phyloP scores from a whole-genome alignment of 306 rosid species.

The Erythrophleum fordii region DNA sequence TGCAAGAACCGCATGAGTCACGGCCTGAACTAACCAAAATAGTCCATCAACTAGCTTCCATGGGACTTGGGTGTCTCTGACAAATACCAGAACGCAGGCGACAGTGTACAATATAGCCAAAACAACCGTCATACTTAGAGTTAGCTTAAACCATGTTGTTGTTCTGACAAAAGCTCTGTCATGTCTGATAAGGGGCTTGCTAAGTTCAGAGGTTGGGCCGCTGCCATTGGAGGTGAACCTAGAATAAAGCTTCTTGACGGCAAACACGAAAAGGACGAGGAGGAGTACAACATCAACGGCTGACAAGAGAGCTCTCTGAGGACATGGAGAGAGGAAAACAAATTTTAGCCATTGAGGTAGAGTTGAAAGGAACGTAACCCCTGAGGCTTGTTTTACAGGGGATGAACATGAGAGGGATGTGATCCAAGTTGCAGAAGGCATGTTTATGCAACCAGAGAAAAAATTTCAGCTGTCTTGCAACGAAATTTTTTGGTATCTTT shows the following conservation, averaged over 20 bases:
- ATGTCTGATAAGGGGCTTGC: slow-evolving; percentile 56
- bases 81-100: slow-evolving; percentile 52
- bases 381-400: slow-evolving; percentile 43
- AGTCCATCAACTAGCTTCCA: slow-evolving; percentile 69
- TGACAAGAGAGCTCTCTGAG: slow-evolving; percentile 78
- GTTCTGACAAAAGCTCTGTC: slow-evolving; percentile 43
- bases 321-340: slow-evolving; percentile 81
- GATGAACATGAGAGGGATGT: slow-evolving; percentile 64
- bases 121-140: slow-evolving; percentile 51
- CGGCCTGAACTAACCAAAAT: slow-evolving; percentile 75
- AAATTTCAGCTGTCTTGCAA: neutral
- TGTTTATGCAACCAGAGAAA: slow-evolving; percentile 29
- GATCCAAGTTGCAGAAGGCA: slow-evolving; percentile 63
- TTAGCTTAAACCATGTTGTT: slow-evolving; percentile 62
- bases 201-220: slow-evolving; percentile 43
- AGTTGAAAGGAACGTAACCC: slow-evolving; percentile 40
- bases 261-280: slow-evolving; percentile 54
- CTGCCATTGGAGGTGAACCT: slow-evolving; percentile 48
- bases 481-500: neutral
- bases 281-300: slow-evolving; percentile 56
- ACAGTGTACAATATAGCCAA: slow-evolving; percentile 54
- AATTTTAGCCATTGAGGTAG: slow-evolving; percentile 68
- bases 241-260: slow-evolving; percentile 57
- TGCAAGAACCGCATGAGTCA: slow-evolving; percentile 61
- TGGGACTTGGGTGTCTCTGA: slow-evolving; percentile 28